phyloP scores from a whole-genome alignment of 129 eudicot genomes.

The Dittrichia graveolens region DNA sequence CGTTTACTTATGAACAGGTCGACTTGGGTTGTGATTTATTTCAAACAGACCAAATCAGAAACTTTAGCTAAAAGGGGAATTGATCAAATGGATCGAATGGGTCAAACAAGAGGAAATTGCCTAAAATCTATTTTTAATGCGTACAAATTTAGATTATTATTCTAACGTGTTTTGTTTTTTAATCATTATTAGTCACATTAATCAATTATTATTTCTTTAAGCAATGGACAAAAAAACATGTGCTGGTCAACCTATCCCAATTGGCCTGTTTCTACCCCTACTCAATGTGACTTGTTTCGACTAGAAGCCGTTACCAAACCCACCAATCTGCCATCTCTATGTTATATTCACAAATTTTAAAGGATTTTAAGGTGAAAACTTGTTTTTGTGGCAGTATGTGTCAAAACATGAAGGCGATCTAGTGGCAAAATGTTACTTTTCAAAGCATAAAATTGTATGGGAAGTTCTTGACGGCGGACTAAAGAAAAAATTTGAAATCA shows the following conservation, averaged over 20 bases:
- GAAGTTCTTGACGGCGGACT: slow-evolving; percentile 89
- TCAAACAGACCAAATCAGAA: neutral
- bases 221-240: neutral
- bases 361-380: slow-evolving; percentile 2
- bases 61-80: neutral
- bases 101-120: neutral
- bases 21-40: neutral
- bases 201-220: neutral
- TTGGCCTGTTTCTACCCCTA: neutral
- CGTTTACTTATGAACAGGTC: slow-evolving; percentile 8
- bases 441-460: slow-evolving; percentile 95
- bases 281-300: neutral
- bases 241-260: neutral
- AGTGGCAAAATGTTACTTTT: slow-evolving; percentile 87
- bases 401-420: slow-evolving; percentile 81
- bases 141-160: neutral
- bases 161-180: neutral
- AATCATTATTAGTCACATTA: slow-evolving; percentile 1
- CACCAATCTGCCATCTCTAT: slow-evolving; percentile 6
- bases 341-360: neutral
- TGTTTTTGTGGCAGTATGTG: slow-evolving; percentile 56
- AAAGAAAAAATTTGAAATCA: slow-evolving; percentile 87
- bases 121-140: neutral
- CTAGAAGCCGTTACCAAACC: neutral
- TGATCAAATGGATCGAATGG: neutral